These are phyloP conservation scores for Alternaria gaisen DNA, from an alignment of 2,329 filamentous ascomycete genomes.

Conservation along the genomic window DNA sequence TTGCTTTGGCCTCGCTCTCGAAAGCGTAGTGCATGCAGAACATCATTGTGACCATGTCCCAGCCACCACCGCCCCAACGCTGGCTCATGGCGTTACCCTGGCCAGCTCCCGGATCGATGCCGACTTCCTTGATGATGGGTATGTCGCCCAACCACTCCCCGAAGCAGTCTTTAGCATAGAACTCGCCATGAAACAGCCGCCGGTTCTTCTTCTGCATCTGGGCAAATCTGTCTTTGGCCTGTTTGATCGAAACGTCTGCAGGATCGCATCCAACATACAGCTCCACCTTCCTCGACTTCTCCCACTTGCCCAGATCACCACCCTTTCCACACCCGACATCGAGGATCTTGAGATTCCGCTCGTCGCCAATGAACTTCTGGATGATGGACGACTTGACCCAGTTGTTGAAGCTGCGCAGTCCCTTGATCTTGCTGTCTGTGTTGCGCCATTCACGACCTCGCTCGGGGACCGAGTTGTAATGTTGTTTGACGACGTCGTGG, in stretches of 20 bases:
- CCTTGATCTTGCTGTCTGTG: constrained; percentile 94
- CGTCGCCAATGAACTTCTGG: constrained; percentile 77
- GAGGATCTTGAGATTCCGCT: constrained; percentile 75
- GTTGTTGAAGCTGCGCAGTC: constrained; percentile 93
- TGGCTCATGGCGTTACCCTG: constrained; percentile 67
- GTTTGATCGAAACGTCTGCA: constrained; percentile 88
- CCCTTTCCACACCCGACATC: constrained; percentile 98
- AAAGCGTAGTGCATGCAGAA: constrained; percentile 99
- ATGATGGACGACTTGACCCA: constrained; percentile 99
- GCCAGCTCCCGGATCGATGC: constrained; percentile 78
- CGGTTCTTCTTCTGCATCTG: constrained; percentile 71
- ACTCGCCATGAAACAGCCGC: constrained; percentile 82
- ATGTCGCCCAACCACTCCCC: constrained; percentile 83
- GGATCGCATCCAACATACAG: constrained; percentile 95
- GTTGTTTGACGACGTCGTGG: constrained; percentile 86
- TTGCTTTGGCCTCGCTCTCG: constrained; percentile 87
- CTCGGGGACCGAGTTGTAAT: constrained; percentile 96
- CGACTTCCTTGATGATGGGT: constrained; percentile 82
- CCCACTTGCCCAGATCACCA: constrained; percentile 95
- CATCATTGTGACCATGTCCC: constrained; percentile 98
- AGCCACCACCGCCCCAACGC: constrained; percentile 76
- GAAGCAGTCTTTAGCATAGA: constrained; percentile 92
- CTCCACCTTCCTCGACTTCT: constrained; percentile 86
- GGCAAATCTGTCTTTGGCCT: constrained; percentile 84
- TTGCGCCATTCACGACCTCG: constrained; percentile 93